A percentile compares a stretch with the other conserved stretches of the same genome.
These are phyloP conservation scores for Trypanosoma theileri DNA, from an alignment of 208 protist species.

Conservation along the genomic window DNA sequence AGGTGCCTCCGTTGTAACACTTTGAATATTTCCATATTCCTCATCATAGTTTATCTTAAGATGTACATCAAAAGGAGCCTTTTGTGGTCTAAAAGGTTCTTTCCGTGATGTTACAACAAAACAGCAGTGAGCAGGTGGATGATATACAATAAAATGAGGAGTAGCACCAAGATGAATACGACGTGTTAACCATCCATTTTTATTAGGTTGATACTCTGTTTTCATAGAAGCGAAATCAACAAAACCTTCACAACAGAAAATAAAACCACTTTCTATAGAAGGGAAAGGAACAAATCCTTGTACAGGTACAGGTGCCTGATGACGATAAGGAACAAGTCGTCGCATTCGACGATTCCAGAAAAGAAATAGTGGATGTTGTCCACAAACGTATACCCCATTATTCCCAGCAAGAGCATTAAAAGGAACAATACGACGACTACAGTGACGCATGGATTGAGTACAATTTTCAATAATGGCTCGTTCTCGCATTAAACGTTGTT, in stretches of 20 bases:
- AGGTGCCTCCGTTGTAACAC: slow-evolving; percentile 38
- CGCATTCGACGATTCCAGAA: slow-evolving; percentile 50
- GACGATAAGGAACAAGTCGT: slow-evolving; percentile 58
- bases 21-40: slow-evolving; percentile 44
- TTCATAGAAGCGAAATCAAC: slow-evolving; percentile 79
- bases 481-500: slow-evolving; percentile 57
- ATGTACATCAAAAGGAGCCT: slow-evolving; percentile 83
- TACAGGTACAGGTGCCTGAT: slow-evolving; percentile 57
- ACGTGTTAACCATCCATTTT: slow-evolving; percentile 69
- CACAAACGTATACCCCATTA: slow-evolving; percentile 81
- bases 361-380: slow-evolving; percentile 81
- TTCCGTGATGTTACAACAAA: slow-evolving; percentile 70
- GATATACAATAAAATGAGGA: slow-evolving; percentile 80
- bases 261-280: slow-evolving; percentile 56
- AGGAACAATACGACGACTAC: slow-evolving; percentile 62
- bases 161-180: slow-evolving; percentile 73
- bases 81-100: slow-evolving; percentile 61
- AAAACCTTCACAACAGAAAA: slow-evolving; percentile 82
- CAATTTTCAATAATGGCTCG: slow-evolving; percentile 52
- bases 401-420: slow-evolving; percentile 52
- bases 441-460: slow-evolving; percentile 60
- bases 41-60: slow-evolving; percentile 54
- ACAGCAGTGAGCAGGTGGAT: slow-evolving; percentile 56
- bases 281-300: slow-evolving; percentile 77
- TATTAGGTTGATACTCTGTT: slow-evolving; percentile 42